phyloP scores from a whole-genome alignment of 2,329 filamentous ascomycete species.

The Pseudocercospora fijiensis region DNA sequence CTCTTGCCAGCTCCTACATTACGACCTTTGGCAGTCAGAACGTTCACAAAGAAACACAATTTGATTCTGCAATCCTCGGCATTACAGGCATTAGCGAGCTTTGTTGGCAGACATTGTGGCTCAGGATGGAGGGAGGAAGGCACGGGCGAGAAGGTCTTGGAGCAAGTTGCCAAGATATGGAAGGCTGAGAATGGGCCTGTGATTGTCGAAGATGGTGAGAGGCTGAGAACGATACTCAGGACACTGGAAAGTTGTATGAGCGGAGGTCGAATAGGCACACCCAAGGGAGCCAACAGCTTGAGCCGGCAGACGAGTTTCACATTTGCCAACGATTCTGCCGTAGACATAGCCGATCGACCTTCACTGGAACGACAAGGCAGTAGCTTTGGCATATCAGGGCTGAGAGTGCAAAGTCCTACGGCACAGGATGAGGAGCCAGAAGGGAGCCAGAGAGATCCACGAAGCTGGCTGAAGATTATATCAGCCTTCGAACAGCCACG shows the following conservation, averaged over 20 bases:
- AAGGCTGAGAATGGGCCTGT: conserved; percentile 85
- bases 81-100: conserved; percentile 77
- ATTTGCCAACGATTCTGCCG: conserved; percentile 51
- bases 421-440: conserved; percentile 54
- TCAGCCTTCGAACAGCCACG: conserved; percentile 83
- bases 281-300: conserved; percentile 49
- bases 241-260: conserved; percentile 83
- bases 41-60: conserved; percentile 96
- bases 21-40: conserved; percentile 86
- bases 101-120: conserved; percentile 90
- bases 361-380: conserved; percentile 56
- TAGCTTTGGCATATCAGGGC: conserved; percentile 59
- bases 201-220: conserved; percentile 77
- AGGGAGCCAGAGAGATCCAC: conserved; percentile 60
- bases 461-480: conserved; percentile 81
- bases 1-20: conserved; percentile 83
- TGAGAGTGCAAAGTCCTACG: conserved; percentile 48
- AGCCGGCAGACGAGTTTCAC: conserved; percentile 64
- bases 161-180: conserved; percentile 89
- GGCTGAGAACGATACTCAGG: conserved; percentile 77
- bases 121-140: conserved; percentile 96
- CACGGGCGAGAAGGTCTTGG: conserved; percentile 84
- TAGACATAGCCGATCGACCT: conserved; percentile 35
- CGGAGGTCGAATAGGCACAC: conserved; percentile 68
- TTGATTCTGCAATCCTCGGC: conserved; percentile 87